Evolutionary conservation across 1,284 basidiomycete species (phyloP), one percentile per base, ranked within the genome.

Genomic region (Pseudozyma sp.): DNA sequence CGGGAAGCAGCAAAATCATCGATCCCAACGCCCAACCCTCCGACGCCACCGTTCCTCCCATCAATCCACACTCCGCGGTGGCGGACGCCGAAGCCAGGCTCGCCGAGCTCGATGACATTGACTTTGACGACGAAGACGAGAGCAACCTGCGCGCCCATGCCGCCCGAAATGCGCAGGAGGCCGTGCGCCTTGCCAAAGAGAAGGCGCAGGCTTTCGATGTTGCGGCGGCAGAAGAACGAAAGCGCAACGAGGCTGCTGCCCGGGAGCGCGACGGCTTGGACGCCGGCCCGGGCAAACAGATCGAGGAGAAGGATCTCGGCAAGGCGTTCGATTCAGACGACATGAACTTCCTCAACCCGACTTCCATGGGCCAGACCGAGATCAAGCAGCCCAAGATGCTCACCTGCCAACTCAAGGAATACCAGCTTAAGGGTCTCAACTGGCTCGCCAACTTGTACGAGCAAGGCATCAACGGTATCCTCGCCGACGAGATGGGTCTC

Each of bases 361-460:
- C 94, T 4, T 93, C 94, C n/a, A 87, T 97, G 79, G 82, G 82
- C 43, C 92, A 89, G 58, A 94, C 94, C 39, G 90, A 91, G 35
- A 87, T 96, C 81, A 89, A 90, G 34, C 97, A 99, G 84, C 97
- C 97, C 19, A 92, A 91, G 86, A 97, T 99, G 92, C 88, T 99
- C 69, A 95, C 94, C 88, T 94, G 94, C 14, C 92, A 94, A 77
- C 87, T 99, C 60, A 99, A 99, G 86, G 97, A 99, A 85, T 99
- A 99, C 85, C 97, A 99, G 85, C 86, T 99, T 74, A 99, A 99
- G 85, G 97, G 97, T 77, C 88, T 99, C 51, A 99, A 97, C 72
- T 99, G 97, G 97, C 88, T 99, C 24, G 97, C 92, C 34, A 98
- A 96, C 29, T 87, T 99, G 45, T 99, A 99, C 84, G 97, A 99